Conservation (phyloP, 352 stramenopile species). For the Globisporangium nunn region DNA sequence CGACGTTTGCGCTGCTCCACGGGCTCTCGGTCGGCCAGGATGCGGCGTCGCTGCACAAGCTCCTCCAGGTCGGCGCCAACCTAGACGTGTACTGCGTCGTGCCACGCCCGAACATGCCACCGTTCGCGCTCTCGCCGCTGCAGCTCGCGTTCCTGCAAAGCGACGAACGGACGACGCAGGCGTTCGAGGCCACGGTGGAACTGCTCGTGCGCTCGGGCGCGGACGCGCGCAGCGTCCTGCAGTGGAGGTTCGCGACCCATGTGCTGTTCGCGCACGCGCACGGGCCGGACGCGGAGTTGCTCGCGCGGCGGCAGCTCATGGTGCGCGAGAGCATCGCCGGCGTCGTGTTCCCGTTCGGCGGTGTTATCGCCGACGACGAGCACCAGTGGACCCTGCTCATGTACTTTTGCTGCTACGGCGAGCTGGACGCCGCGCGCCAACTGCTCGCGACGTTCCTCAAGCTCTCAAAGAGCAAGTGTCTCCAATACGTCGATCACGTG, state of each 20-base stretch:
- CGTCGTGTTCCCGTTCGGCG: conserved; percentile 22
- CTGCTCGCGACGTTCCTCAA: conserved; percentile 19
- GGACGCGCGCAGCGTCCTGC: conserved; percentile 33
- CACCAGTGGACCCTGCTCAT: conserved; percentile 59
- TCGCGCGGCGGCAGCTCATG: conserved; percentile 23
- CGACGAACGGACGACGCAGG: not conserved
- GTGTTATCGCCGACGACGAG: conserved; percentile 32
- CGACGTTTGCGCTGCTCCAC: conserved; percentile 55
- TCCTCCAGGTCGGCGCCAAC: conserved; percentile 41
- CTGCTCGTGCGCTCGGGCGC: conserved; percentile 38
- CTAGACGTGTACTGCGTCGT: conserved; percentile 40
- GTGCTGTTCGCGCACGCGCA: conserved; percentile 27
- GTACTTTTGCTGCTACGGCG: conserved; percentile 47
- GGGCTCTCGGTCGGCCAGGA: conserved; percentile 27
- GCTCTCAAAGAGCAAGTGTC: conserved; percentile 12
- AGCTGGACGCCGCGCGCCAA: conserved; percentile 33
- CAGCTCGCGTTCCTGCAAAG: conserved; percentile 39
- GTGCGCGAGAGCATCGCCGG: conserved; percentile 18
- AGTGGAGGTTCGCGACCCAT: conserved; percentile 54
- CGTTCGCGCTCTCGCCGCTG: conserved; percentile 28
- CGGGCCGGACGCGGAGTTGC: conserved; percentile 13
- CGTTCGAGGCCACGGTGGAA: conserved; percentile 26
- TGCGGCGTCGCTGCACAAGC: conserved; percentile 28
- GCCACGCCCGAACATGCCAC: conserved; percentile 15
- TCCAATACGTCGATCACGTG: conserved; percentile 48